A percentile compares a stretch with the other conserved stretches of the same genome.
These are phyloP conservation scores for Polychytrium aggregatum DNA, from an alignment of 192 early-diverging fungal species.

Conservation along the genomic window DNA sequence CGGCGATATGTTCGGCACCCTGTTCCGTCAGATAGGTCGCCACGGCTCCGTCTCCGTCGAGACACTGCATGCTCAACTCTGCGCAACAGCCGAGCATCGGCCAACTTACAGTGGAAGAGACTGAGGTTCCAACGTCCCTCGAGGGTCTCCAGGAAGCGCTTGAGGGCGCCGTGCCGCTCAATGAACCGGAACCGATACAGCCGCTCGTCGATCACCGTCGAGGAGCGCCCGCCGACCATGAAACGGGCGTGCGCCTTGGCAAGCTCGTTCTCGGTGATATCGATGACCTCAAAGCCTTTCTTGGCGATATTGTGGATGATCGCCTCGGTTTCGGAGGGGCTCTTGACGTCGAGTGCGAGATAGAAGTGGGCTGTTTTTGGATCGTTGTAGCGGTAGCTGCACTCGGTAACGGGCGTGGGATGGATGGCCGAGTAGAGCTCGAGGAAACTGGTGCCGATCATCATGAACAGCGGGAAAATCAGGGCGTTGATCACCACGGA, in stretches of 20 bases:
- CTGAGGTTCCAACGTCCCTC: conserved; percentile 1
- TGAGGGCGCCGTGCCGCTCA: conserved; percentile 32
- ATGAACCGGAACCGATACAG: conserved; percentile 32
- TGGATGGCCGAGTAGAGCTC: conserved; percentile 29
- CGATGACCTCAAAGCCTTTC: conserved; percentile 19
- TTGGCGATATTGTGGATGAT: conserved; percentile 7
- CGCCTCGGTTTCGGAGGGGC: conserved; percentile 9
- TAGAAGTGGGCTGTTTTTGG: conserved; percentile 20
- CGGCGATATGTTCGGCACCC: no score
- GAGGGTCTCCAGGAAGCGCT: conserved; percentile 15
- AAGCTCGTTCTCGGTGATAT: conserved; percentile 35
- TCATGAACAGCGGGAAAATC: no score
- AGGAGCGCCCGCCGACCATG: conserved; percentile 23
- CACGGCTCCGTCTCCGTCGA: no score
- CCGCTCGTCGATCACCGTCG: conserved; percentile 13
- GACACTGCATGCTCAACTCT: background rate
- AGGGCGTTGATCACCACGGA: no score
- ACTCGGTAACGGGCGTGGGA: conserved; percentile 30
- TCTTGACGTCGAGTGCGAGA: conserved; percentile 25
- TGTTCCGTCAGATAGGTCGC: no score
- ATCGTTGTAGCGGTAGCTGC: conserved; percentile 32
- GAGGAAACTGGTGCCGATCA: no score
- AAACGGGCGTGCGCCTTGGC: conserved; percentile 30
- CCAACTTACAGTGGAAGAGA: conserved; percentile 1
- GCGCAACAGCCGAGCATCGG: no score